A percentile compares a stretch with the other conserved stretches of the same genome.
These are phyloP conservation scores for Leccinum pellstonianum DNA, from an alignment of 768 basidiomycete species.

Conservation along the genomic window DNA sequence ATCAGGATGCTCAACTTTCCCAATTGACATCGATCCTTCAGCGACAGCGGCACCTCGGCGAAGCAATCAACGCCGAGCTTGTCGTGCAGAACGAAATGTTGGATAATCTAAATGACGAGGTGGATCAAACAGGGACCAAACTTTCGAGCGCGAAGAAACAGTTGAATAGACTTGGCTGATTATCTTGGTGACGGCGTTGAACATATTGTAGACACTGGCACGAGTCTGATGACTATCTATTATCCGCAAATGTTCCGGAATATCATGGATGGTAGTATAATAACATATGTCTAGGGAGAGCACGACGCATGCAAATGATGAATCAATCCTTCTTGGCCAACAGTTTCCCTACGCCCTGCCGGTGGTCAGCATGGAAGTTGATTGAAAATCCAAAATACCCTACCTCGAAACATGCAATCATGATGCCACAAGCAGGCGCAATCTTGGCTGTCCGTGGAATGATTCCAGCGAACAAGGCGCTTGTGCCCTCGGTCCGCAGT, in stretches of 20 bases:
- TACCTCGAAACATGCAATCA: conserved; percentile 96
- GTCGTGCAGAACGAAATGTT: conserved; percentile 81
- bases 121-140: conserved; percentile 77
- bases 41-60: conserved; percentile 82
- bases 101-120: conserved; percentile 72
- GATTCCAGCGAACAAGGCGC: conserved; percentile 81
- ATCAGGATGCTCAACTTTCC: conserved; percentile 82
- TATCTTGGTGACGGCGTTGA: conserved; percentile 2
- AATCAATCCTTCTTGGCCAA: conserved; percentile 39
- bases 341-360: conserved; percentile 58
- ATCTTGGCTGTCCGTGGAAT: conserved; percentile 91
- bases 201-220: conserved; percentile 24
- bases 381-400: conserved; percentile 16
- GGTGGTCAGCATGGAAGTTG: conserved; percentile 14
- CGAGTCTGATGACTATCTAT: conserved; percentile 5
- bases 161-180: conserved; percentile 71
- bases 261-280: conserved; percentile 19
- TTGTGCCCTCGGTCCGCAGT: conserved; percentile 71
- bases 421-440: conserved; percentile 96
- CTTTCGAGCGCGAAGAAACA: conserved; percentile 78
- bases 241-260: conserved; percentile 13
- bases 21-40: conserved; percentile 78
- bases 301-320: conserved; percentile 3
- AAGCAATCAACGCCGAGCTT: conserved; percentile 84
- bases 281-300: conserved; percentile 27